Evolutionary conservation across 2,329 filamentous ascomycete species (phyloP), one percentile per base, ranked within the genome.

Genomic region (Fusarium verticillioides): DNA sequence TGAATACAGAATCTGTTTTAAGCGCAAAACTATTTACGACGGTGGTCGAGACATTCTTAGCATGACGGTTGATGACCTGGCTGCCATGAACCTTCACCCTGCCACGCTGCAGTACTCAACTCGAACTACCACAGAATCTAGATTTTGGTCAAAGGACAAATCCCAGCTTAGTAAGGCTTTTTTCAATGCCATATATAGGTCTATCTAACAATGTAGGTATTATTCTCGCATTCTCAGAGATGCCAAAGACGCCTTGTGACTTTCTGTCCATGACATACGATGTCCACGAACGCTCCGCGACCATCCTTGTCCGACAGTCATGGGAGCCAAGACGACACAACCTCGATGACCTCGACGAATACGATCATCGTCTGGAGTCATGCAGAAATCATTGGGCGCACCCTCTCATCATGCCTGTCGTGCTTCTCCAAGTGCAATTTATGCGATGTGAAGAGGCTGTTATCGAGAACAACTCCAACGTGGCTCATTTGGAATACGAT

Each of bases 181-280:
- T 36, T 9, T 16, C 10, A 18, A 13, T 13, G 7, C 18, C 16
- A 15, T 2, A 13, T 9, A 8, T 18, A 30, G 28, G 11, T 36
- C 26, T 32, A 39, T 36, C 68, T 78, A 30, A 78, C 36, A 9
- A 9, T 4, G 1, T 21, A 84, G 83, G 83, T 68, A 74, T 86
- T 42, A 83, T 86, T 58, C 78, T 86, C 58, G 83, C 83, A 39
- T 86, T 86, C 70, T 85, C 84, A 7, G 80, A 81, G 28, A 82
- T 83, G 60, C 83, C 84, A 28, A 82, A 81, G 47, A 84, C 84
- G 0, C 84, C 84, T 1, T 86, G 84, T 52, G 84, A 86, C 74
- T 86, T 86, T 69, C 77, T 86, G 15, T 85, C 84, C 46, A 84
- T 86, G 83, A 82, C 83, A 9, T 85, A 86, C 74, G 80, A 82